phyloP scores from a whole-genome alignment of 306 rosid genomes.

The Quercus agrifolia region DNA sequence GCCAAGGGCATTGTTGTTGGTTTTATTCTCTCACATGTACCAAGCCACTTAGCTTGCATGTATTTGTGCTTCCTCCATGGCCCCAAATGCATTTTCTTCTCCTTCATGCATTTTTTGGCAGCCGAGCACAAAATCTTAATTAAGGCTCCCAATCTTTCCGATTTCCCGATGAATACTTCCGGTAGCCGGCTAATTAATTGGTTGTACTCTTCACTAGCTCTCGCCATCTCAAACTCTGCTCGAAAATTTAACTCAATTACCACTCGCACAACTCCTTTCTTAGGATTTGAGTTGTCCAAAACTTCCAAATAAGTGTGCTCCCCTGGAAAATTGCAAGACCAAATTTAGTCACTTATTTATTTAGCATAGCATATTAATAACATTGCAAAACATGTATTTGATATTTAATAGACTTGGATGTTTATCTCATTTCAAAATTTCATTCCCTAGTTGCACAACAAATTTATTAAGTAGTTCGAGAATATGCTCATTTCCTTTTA shows the following conservation, averaged over 20 bases:
- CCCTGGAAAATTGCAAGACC: slow-evolving; percentile 34
- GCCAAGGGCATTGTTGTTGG: slow-evolving; percentile 30
- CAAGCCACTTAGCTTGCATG: slow-evolving; percentile 87
- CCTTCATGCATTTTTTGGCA: slow-evolving; percentile 80
- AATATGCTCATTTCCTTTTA: too few relatives aligned
- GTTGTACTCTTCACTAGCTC: slow-evolving; percentile 61
- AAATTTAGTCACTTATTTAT: neutral
- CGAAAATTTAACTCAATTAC: slow-evolving; percentile 65
- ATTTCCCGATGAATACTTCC: slow-evolving; percentile 66
- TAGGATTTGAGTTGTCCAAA: slow-evolving; percentile 37
- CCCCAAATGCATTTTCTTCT: slow-evolving; percentile 76
- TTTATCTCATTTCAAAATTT: too few relatives aligned
- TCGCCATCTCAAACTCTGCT: slow-evolving; percentile 78
- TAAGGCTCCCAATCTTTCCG: slow-evolving; percentile 46
- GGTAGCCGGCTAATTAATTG: slow-evolving; percentile 50
- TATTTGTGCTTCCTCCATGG: slow-evolving; percentile 90
- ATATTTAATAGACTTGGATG: too few relatives aligned
- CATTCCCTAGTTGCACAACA: too few relatives aligned
- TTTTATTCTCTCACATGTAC: slow-evolving; percentile 38
- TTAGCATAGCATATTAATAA: too few relatives aligned
- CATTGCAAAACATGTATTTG: too few relatives aligned
- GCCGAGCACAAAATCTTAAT: slow-evolving; percentile 72
- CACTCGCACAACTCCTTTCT: slow-evolving; percentile 43
- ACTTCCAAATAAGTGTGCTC: slow-evolving; percentile 74
- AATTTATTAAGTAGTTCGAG: too few relatives aligned